Evolutionary conservation across 208 protist species (phyloP).

Genomic region (Wallacemonas sp.): DNA sequence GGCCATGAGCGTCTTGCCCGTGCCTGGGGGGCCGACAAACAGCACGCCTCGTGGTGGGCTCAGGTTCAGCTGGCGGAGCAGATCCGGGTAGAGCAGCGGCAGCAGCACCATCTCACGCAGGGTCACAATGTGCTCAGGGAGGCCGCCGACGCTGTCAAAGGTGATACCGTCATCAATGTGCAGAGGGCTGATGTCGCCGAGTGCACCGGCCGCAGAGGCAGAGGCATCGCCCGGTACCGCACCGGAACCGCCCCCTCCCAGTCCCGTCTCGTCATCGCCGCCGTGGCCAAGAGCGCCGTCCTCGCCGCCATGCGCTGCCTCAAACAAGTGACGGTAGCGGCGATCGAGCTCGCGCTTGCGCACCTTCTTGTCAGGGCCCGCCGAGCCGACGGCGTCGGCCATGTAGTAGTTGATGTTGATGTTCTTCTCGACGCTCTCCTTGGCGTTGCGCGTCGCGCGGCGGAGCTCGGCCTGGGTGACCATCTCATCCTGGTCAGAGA

Average conservation of each 20-base stretch:
- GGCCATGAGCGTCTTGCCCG: slow-evolving; percentile 99
- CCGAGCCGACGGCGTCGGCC: slow-evolving; percentile 30
- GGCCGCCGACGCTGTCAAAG: slow-evolving; percentile 82
- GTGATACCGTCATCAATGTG: slow-evolving; percentile 55
- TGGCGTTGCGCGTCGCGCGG: slow-evolving; percentile 42
- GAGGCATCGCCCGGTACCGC: background rate
- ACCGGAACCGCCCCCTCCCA: background rate
- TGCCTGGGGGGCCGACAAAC: slow-evolving; percentile 99
- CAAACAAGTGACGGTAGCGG: slow-evolving; percentile 21
- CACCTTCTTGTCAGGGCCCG: slow-evolving; percentile 11
- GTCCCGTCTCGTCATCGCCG: background rate
- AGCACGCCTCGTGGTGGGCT: slow-evolving; percentile 96
- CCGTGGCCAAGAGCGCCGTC: background rate
- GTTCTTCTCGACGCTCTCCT: slow-evolving; percentile 52
- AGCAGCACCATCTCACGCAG: slow-evolving; percentile 86
- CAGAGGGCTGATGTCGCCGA: slow-evolving; percentile 75
- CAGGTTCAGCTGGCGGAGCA: slow-evolving; percentile 60
- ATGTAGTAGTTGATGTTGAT: slow-evolving; percentile 80
- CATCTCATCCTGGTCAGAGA: slow-evolving; percentile 21
- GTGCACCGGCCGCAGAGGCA: slow-evolving; percentile 21
- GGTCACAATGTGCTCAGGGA: slow-evolving; percentile 73
- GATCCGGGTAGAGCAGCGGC: slow-evolving; percentile 72
- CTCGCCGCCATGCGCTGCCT: background rate
- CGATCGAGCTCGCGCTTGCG: slow-evolving; percentile 20
- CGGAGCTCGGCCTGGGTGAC: slow-evolving; percentile 34